Conservation (phyloP, 257 asterid species). For the Avicennia marina region DNA sequence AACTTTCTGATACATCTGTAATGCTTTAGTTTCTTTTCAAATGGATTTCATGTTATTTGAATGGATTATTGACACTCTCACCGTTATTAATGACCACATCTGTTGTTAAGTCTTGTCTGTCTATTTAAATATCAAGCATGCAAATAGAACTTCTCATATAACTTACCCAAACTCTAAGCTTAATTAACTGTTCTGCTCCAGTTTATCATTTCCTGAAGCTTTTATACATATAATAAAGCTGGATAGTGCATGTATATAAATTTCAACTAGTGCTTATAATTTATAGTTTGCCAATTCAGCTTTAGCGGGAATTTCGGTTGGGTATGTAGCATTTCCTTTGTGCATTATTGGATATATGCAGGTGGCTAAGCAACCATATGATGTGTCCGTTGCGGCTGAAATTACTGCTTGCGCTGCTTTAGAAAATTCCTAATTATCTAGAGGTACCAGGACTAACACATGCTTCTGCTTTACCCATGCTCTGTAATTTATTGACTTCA, state of each 20-base stretch:
- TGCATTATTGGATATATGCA: constrained; percentile 87
- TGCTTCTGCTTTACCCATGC: not conserved
- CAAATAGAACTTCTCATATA: not conserved
- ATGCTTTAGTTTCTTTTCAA: no score
- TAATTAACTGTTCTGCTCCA: no score
- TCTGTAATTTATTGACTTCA: not conserved
- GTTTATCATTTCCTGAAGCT: not conserved
- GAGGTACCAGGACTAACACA: constrained; percentile 46
- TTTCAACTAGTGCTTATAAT: constrained; percentile 2
- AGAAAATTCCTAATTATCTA: constrained; percentile 66
- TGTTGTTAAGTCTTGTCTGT: no score
- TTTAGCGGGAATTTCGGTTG: constrained; percentile 91
- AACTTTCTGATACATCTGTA: no score
- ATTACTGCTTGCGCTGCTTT: constrained; percentile 94
- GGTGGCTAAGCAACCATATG: constrained; percentile 98
- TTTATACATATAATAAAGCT: no score
- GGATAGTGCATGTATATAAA: not conserved
- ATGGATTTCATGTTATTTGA: no score
- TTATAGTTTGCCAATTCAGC: constrained; percentile 42
- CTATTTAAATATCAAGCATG: not conserved
- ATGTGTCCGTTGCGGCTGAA: constrained; percentile 98
- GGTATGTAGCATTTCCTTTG: constrained; percentile 92
- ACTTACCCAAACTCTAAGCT: no score
- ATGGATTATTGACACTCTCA: not conserved
- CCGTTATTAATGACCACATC: not conserved